Conservation (phyloP, 2,329 filamentous ascomycete species). For the Cladobotryum protrusum region DNA sequence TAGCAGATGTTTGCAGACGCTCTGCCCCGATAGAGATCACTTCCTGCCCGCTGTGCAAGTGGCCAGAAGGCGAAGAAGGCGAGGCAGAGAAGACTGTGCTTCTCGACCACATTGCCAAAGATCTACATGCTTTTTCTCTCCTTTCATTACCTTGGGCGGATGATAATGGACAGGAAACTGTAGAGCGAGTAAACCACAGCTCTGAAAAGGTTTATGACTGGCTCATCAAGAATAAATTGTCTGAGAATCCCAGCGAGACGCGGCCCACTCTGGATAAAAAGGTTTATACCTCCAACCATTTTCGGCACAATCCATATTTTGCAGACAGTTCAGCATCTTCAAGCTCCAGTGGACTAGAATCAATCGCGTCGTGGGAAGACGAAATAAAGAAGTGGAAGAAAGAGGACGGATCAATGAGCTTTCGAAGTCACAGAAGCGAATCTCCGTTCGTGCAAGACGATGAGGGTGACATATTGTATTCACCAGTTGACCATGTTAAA, state of each 20-base stretch:
- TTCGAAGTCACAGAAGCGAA: not conserved
- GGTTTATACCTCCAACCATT: not conserved
- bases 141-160: slow-evolving; percentile 1
- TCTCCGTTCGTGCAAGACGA: no score
- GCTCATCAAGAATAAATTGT: not conserved
- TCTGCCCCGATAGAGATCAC: not conserved
- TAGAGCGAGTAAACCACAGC: not conserved
- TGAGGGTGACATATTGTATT: no score
- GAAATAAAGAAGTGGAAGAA: not conserved
- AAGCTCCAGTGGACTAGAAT: not conserved
- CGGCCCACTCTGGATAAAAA: not conserved
- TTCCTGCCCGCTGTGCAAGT: slow-evolving; percentile 2
- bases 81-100: not conserved
- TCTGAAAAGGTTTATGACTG: not conserved
- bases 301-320: slow-evolving; percentile 3
- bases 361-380: not conserved
- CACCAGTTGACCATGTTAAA: no score
- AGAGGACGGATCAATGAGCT: not conserved
- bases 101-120: slow-evolving; percentile 4
- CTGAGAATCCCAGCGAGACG: not conserved
- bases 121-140: not conserved
- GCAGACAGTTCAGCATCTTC: not conserved
- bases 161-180: not conserved
- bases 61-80: not conserved
- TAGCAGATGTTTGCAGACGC: slow-evolving; percentile 1